A percentile compares a stretch with the other conserved stretches of the same genome.
Evolutionary conservation across 2,329 filamentous ascomycete species (phyloP).

Genomic region (Coniella vitis): DNA sequence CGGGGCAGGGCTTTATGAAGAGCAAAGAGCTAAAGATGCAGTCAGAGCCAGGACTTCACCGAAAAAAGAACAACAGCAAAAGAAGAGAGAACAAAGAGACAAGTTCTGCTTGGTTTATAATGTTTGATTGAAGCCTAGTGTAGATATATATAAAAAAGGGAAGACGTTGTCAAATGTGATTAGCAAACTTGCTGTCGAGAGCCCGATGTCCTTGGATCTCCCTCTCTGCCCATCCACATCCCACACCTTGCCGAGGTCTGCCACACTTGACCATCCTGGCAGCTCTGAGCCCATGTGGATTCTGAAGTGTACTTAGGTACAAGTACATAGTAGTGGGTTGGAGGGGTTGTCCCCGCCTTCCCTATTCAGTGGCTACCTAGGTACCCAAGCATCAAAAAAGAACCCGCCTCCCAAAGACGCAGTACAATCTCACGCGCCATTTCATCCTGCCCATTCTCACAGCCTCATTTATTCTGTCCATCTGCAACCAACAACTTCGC

Average conservation of each 20-base stretch:
- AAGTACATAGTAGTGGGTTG: neutral
- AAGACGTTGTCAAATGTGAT: too few relatives aligned
- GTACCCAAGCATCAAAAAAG: too few relatives aligned
- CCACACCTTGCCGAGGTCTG: constrained; percentile 1
- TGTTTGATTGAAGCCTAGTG: too few relatives aligned
- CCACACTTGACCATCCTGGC: neutral
- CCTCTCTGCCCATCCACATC: too few relatives aligned
- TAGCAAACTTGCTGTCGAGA: too few relatives aligned
- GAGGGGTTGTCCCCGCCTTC: constrained; percentile 9
- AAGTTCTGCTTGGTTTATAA: too few relatives aligned
- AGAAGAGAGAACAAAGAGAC: too few relatives aligned
- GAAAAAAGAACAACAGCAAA: too few relatives aligned
- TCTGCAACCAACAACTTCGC: neutral
- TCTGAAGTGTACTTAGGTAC: neutral
- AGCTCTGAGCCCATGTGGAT: too few relatives aligned
- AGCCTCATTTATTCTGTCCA: constrained; percentile 12
- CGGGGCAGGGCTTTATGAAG: neutral
- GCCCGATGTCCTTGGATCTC: too few relatives aligned
- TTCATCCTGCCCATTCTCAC: neutral
- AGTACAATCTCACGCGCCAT: neutral
- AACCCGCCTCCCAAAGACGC: neutral
- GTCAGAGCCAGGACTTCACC: too few relatives aligned
- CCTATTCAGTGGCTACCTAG: constrained; percentile 2
- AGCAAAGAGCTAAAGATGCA: neutral
- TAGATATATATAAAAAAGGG: too few relatives aligned